Percentiles rank a stretch among this genome's conserved stretches.
These are phyloP conservation scores for Stenocarpella maydis DNA, from an alignment of 2,329 filamentous ascomycete genomes.

Conservation along the genomic window DNA sequence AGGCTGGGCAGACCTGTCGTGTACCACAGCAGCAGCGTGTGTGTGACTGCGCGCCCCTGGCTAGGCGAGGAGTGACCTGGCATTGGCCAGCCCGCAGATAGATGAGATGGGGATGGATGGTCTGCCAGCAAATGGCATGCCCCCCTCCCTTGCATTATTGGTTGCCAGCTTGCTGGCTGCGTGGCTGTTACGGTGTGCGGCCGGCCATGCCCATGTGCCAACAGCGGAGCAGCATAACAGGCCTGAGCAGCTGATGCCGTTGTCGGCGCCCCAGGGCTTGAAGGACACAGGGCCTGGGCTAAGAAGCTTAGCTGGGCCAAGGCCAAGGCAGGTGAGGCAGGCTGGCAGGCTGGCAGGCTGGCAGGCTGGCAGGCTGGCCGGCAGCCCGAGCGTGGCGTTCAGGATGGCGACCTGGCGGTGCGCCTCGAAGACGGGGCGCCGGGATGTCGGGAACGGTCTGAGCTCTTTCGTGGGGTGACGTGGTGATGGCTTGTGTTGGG, in stretches of 20 bases:
- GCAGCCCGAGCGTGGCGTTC: background rate
- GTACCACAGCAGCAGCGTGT: background rate
- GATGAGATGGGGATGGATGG: background rate
- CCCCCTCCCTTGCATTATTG: background rate
- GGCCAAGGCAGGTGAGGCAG: too few species aligned
- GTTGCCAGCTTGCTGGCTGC: background rate
- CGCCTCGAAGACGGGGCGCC: conserved; percentile 6
- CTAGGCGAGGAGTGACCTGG: conserved; percentile 3
- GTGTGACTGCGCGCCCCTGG: conserved; percentile 13
- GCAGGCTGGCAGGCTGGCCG: background rate
- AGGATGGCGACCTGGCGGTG: background rate
- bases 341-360: background rate
- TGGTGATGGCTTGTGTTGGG: too few species aligned
- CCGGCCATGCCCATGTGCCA: conserved; percentile 15
- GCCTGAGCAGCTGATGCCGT: background rate
- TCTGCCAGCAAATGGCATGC: background rate
- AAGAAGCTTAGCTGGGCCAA: conserved; percentile 27
- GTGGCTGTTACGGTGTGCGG: background rate
- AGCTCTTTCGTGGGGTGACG: background rate
- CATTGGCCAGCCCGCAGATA: conserved; percentile 9
- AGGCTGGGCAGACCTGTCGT: background rate
- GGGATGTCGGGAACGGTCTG: conserved; percentile 27
- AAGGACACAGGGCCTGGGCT: background rate
- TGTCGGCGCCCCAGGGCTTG: background rate
- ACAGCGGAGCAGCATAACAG: background rate